phyloP scores from a whole-genome alignment of 306 rosid genomes.

The Prunus mongolica region DNA sequence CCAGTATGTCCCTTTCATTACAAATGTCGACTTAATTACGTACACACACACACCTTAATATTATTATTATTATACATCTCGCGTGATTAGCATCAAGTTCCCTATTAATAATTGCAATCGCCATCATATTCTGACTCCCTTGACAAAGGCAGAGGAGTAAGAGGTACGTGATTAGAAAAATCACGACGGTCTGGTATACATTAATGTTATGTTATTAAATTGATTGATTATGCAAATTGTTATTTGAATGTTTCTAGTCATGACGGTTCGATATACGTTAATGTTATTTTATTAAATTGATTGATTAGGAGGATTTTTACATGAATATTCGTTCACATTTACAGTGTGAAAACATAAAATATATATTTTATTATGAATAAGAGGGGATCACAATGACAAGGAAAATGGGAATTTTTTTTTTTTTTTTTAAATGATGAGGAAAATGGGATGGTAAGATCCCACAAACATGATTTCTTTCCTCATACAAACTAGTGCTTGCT shows the following conservation, averaged over 20 bases:
- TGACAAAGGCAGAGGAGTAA: neutral
- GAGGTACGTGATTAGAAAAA: neutral
- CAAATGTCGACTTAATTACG: neutral
- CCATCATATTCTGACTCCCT: neutral
- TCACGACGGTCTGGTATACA: neutral
- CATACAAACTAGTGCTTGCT: neutral
- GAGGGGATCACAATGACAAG: neutral
- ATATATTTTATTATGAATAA: slow-evolving; percentile 8
- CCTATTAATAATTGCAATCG: neutral
- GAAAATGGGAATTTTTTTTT: neutral
- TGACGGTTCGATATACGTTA: neutral
- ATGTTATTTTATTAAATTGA: neutral
- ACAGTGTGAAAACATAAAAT: neutral
- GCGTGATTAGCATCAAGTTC: neutral
- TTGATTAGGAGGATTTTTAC: neutral
- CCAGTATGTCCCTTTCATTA: neutral
- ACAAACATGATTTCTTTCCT: neutral
- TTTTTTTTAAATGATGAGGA: neutral
- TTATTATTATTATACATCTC: neutral
- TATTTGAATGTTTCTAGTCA: neutral
- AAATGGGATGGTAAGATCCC: neutral
- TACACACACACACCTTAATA: neutral
- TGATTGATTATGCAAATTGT: neutral
- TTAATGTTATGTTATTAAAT: neutral
- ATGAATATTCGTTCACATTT: neutral